A percentile compares a stretch with the other conserved stretches of the same genome.
Evolutionary conservation across 345 rosid genomes (phyloP).

Genomic region (Sisymbrium altissimum): DNA sequence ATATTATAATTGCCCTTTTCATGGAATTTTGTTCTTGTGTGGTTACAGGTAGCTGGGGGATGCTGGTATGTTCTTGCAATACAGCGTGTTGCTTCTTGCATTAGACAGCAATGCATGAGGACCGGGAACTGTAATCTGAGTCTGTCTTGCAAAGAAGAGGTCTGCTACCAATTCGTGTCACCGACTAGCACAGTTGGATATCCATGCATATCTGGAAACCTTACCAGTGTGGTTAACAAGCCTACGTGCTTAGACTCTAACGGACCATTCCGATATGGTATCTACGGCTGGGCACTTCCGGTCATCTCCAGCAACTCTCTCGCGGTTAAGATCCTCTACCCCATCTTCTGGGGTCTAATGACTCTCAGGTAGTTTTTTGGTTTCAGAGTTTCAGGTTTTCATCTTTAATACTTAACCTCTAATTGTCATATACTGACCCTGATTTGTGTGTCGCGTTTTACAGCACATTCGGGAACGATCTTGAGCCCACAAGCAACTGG

Average conservation of each 20-base stretch:
- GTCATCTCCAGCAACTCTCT: conserved; percentile 82
- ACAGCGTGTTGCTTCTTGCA: conserved; percentile 75
- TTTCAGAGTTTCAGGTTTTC: background rate
- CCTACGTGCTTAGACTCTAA: conserved; percentile 63
- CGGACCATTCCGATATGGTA: conserved; percentile 70
- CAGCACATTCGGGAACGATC: conserved; percentile 85
- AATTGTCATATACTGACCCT: background rate
- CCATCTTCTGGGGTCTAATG: conserved; percentile 91
- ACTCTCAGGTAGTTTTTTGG: conserved; percentile 60
- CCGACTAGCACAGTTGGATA: conserved; percentile 33
- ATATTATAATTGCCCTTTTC: background rate
- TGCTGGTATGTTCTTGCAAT: conserved; percentile 92
- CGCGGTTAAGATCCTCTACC: conserved; percentile 76
- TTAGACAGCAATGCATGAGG: conserved; percentile 58
- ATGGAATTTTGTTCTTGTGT: background rate
- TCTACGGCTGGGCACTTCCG: conserved; percentile 73
- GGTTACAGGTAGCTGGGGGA: conserved; percentile 76
- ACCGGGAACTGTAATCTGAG: conserved; percentile 44
- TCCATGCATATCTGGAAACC: conserved; percentile 53
- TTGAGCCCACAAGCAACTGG: conserved; percentile 78
- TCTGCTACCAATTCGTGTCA: conserved; percentile 49
- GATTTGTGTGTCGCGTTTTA: background rate
- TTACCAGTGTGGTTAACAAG: conserved; percentile 34
- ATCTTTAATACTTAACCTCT: background rate
- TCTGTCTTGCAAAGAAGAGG: conserved; percentile 62